phyloP scores from a whole-genome alignment of 2,329 filamentous ascomycete species.

The Gliomastix tumulicola region DNA sequence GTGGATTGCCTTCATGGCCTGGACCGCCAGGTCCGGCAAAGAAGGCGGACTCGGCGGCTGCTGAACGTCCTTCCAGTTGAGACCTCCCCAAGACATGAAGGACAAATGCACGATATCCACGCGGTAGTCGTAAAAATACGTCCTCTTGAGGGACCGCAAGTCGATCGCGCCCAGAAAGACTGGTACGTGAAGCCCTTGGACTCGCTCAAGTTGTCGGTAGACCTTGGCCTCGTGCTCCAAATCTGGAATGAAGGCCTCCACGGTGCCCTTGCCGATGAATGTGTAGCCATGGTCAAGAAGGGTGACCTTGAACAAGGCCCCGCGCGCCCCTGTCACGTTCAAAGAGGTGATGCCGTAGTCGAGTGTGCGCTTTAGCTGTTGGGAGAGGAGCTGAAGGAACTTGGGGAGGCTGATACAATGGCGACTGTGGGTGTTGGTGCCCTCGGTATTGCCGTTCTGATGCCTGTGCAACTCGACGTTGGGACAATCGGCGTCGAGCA shows the following conservation, averaged over 20 bases:
- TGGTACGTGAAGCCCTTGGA: conserved; percentile 24
- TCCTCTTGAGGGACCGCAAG: conserved; percentile 19
- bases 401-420: conserved; percentile 14
- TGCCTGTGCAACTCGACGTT: not conserved
- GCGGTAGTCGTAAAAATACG: conserved; percentile 21
- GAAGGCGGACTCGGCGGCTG: too few relatives aligned
- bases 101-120: conserved; percentile 23
- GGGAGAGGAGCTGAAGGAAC: conserved; percentile 19
- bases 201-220: conserved; percentile 19
- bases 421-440: too few relatives aligned
- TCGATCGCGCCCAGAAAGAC: conserved; percentile 29
- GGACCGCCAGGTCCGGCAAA: too few relatives aligned
- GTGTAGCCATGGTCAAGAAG: conserved; percentile 32
- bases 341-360: conserved; percentile 21
- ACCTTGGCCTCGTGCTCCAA: conserved; percentile 25
- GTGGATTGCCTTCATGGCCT: conserved; percentile 16
- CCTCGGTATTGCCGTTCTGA: not conserved
- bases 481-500: conserved; percentile 7
- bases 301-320: conserved; percentile 31
- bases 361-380: conserved; percentile 19
- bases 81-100: conserved; percentile 26
- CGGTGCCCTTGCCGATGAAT: conserved; percentile 31
- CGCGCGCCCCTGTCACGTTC: conserved; percentile 18
- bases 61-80: too few relatives aligned
- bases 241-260: conserved; percentile 18